Evolutionary conservation across 805 yeast genomes (phyloP), one percentile per base, ranked within the genome.

Genomic region (Yamadazyma kitorensis): DNA sequence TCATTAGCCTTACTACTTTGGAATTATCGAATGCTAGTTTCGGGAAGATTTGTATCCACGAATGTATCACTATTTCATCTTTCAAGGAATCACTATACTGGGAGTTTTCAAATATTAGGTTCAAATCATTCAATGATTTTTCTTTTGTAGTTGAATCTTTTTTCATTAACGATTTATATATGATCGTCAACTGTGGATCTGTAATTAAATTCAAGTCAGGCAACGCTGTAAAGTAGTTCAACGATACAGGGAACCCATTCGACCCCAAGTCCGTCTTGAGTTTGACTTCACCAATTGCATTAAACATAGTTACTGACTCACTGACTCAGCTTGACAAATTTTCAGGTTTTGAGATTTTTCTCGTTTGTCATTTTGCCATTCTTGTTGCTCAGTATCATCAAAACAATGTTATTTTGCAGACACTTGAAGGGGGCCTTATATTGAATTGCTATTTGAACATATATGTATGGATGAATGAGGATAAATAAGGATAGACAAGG

Each of bases 81-180:
- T 37, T 24, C 4, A 41, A 22, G 1, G 43, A 39, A 4, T 47
- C 39, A 20, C 53, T 39, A 14, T 24, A 24, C 12, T 23, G 13
- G 2, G 20, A 17, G 9, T 31, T 16, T 3, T 74, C 41, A 3
- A 67, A 47, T 19, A 82, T 52, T 6, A 41, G 41, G 20, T 52
- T 37, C 28, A 66, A 49, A 26, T 84, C 94, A 5, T 45, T 52
- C 17, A 87, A 62, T 1, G 93, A 87, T 52, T 82, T 85, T 47
- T 86, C 95, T 51, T 80, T 84, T 0, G 98, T 91, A n/a, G 78
- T 80, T 5, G 81, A 73, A 49, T 88, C 95, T 51, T 83, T 76
- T 57, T 88, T 89, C 54, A 82, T 54, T 31, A 89, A 57, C 7
- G 84, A 76, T 52, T 84, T 88, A 65, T 88, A 82, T n/a, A 80